Conservation (phyloP, 805 yeast genomes). For the Kregervanrija delftensis region DNA sequence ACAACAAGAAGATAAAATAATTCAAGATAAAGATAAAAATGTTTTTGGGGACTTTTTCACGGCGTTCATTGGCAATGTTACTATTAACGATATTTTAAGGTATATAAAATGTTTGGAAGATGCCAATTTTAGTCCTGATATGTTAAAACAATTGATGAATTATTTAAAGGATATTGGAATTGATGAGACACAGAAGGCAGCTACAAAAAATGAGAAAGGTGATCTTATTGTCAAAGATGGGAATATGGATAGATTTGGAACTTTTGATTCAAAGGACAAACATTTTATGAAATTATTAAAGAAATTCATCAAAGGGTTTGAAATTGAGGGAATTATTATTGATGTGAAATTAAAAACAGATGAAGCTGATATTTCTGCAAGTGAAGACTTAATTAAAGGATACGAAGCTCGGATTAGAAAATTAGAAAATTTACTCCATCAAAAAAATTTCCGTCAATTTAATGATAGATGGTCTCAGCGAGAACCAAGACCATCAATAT, state of each 20-base stretch:
- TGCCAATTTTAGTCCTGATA: constrained; percentile 24
- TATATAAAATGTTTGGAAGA: constrained; percentile 33
- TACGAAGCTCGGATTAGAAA: constrained; percentile 68
- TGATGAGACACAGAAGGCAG: background rate
- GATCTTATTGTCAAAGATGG: constrained; percentile 19
- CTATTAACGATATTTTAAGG: constrained; percentile 25
- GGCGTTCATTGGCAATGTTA: constrained; percentile 14
- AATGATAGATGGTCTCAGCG: constrained; percentile 30
- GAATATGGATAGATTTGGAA: constrained; percentile 24
- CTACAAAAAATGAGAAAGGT: constrained; percentile 13
- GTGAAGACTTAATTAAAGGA: constrained; percentile 43
- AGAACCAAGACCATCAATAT: background rate
- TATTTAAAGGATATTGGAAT: constrained; percentile 25
- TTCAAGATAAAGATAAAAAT: background rate
- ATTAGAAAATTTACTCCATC: constrained; percentile 71
- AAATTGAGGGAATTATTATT: constrained; percentile 28
- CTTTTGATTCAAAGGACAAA: constrained; percentile 21
- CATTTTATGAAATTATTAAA: constrained; percentile 34
- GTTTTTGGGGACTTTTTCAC: constrained; percentile 9
- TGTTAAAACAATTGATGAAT: constrained; percentile 29
- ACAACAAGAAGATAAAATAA: background rate
- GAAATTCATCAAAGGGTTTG: constrained; percentile 39
- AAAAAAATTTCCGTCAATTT: constrained; percentile 54
- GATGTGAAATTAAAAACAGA: constrained; percentile 29
- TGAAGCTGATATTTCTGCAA: constrained; percentile 6